phyloP scores from a whole-genome alignment of 345 rosid genomes.

The Gossypium turneri region DNA sequence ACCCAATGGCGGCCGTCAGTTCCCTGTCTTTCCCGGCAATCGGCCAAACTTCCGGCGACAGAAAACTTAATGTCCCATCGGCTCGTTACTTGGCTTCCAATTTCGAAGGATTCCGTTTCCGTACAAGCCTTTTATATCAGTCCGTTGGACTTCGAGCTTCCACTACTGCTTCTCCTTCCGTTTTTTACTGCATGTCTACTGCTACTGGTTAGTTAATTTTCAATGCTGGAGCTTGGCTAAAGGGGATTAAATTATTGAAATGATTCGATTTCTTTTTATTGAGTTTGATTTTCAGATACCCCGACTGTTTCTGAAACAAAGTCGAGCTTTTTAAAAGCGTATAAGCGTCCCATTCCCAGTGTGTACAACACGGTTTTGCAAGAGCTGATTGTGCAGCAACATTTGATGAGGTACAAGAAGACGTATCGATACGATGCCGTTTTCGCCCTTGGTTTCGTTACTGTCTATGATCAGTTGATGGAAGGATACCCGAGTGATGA shows the following conservation, averaged over 20 bases:
- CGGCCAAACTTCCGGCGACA: conserved; percentile 36
- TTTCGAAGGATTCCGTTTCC: conserved; percentile 40
- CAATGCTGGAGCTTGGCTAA: neutral
- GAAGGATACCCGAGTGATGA: conserved; percentile 93
- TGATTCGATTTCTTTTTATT: neutral
- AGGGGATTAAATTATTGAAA: neutral
- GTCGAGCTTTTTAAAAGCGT: conserved; percentile 67
- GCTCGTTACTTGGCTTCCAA: conserved; percentile 36
- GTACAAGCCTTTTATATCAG: conserved; percentile 32
- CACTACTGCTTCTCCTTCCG: conserved; percentile 38
- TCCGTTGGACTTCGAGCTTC: conserved; percentile 34
- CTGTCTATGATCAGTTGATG: conserved; percentile 95
- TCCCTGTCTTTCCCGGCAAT: conserved; percentile 71
- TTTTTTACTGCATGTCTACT: conserved; percentile 62
- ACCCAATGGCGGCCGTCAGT: conserved; percentile 62
- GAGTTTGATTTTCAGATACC: conserved; percentile 42
- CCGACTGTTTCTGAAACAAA: conserved; percentile 92
- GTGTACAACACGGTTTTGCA: conserved; percentile 80
- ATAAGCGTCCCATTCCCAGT: conserved; percentile 89
- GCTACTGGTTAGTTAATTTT: conserved; percentile 41
- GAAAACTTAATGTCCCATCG: conserved; percentile 31
- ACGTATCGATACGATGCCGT: conserved; percentile 76
- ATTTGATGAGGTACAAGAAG: conserved; percentile 86
- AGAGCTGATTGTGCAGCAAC: conserved; percentile 95
- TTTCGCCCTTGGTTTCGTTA: conserved; percentile 94